Conservation (phyloP, 2,329 filamentous ascomycete genomes). For the Periconia digitata region DNA sequence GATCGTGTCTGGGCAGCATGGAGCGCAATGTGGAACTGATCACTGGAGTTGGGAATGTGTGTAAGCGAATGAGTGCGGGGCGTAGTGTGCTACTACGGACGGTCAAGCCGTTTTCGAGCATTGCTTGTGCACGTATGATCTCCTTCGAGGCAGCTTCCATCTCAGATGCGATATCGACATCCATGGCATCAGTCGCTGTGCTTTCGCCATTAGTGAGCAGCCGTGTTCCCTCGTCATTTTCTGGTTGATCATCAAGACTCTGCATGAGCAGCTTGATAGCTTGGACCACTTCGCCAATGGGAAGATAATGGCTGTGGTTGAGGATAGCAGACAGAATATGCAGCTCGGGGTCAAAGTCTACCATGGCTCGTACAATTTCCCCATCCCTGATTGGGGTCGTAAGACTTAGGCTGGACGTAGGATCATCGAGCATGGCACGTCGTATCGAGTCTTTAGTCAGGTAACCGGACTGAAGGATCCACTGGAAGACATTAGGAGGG, state of each 20-base stretch:
- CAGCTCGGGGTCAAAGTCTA: conserved; percentile 68
- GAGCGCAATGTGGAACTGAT: conserved; percentile 66
- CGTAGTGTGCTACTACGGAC: conserved; percentile 66
- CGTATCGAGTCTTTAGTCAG: conserved; percentile 49
- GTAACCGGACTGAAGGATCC: conserved; percentile 60
- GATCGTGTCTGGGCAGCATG: conserved; percentile 66
- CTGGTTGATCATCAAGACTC: conserved; percentile 59
- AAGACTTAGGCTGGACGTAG: conserved; percentile 45
- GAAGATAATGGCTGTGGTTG: conserved; percentile 62
- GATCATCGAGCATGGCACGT: conserved; percentile 38
- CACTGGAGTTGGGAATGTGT: conserved; percentile 61
- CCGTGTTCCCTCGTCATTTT: conserved; percentile 42
- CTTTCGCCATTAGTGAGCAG: conserved; percentile 34
- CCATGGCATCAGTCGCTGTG: conserved; percentile 29
- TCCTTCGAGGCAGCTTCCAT: conserved; percentile 52
- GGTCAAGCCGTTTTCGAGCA: conserved; percentile 65
- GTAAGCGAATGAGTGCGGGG: conserved; percentile 69
- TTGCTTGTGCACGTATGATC: conserved; percentile 67
- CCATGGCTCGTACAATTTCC: conserved; percentile 64
- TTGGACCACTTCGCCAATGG: conserved; percentile 66
- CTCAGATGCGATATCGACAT: conserved; percentile 42
- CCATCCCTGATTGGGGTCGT: conserved; percentile 57
- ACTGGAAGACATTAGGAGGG: conserved; percentile 58
- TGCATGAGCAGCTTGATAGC: conserved; percentile 68
- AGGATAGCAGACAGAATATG: conserved; percentile 68